Percentiles rank a stretch among this genome's conserved stretches.
phyloP scores from a whole-genome alignment of 805 yeast genomes.

The Yarrowia hollandica region DNA sequence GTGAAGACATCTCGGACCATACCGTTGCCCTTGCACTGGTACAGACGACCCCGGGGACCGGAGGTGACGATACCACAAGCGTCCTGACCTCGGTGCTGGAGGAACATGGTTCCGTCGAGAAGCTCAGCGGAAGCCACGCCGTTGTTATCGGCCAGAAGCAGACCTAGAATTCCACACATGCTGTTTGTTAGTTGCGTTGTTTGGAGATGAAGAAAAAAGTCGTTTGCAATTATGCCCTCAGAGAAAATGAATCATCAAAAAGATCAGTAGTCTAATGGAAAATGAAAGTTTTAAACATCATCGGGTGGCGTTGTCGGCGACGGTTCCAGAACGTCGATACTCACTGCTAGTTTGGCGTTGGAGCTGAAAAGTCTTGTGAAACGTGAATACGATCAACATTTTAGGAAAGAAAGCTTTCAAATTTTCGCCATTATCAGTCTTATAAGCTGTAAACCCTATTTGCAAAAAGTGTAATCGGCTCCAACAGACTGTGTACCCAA shows the following conservation, averaged over 20 bases:
- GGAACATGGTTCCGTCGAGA: constrained; percentile 85
- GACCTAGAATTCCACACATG: constrained; percentile 96
- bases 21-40: constrained; percentile 98
- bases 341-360: constrained; percentile 27
- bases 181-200: constrained; percentile 6
- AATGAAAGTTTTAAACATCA: constrained; percentile 27
- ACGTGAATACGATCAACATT: constrained; percentile 28
- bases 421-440: constrained; percentile 27
- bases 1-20: constrained; percentile 98
- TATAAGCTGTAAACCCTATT: constrained; percentile 22
- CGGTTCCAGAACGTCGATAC: constrained; percentile 4
- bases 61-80: constrained; percentile 99
- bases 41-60: constrained; percentile 87
- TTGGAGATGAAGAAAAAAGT: not conserved
- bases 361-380: constrained; percentile 17
- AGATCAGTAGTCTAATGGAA: constrained; percentile 29
- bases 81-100: constrained; percentile 98
- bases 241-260: constrained; percentile 23
- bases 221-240: constrained; percentile 8
- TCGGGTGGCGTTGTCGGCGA: constrained; percentile 15
- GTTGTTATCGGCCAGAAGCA: constrained; percentile 73
- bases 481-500: not conserved
- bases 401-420: constrained; percentile 27
- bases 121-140: constrained; percentile 82
- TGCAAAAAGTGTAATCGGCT: constrained; percentile 22